Percentiles rank a stretch among this genome's conserved stretches.
phyloP scores from a whole-genome alignment of 2,329 filamentous ascomycete genomes.

The Scedosporium boydii region DNA sequence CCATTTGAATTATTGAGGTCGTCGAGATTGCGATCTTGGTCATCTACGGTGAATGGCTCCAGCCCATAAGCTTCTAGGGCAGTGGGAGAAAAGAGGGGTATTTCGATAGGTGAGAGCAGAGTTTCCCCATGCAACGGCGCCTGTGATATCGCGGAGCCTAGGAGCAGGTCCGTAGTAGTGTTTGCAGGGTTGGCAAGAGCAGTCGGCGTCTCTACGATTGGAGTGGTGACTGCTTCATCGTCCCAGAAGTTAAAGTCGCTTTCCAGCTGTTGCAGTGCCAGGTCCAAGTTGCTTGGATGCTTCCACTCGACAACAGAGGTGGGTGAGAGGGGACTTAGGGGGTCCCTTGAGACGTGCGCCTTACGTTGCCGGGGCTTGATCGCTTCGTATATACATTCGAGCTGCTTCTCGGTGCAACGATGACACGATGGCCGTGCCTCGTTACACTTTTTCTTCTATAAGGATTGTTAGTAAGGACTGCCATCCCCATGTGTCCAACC shows the following conservation, averaged over 20 bases:
- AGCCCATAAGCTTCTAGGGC: not conserved
- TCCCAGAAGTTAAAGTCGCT: not conserved
- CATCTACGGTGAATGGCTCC: not conserved
- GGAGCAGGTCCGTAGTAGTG: not conserved
- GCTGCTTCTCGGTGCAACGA: conserved; percentile 38
- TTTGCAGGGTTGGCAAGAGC: not conserved
- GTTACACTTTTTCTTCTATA: conserved; percentile 50
- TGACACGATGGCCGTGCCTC: conserved; percentile 40
- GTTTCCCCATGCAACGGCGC: not conserved
- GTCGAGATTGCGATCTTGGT: not conserved
- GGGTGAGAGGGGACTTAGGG: not conserved
- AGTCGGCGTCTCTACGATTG: not conserved
- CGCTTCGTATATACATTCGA: conserved; percentile 41
- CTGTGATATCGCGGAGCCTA: not conserved
- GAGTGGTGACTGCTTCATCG: not conserved
- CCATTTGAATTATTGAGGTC: not conserved
- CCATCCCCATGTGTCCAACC: too few relatives aligned
- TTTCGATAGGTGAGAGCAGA: not conserved
- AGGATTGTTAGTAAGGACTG: not conserved
- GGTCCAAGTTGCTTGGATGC: not conserved
- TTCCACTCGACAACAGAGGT: not conserved
- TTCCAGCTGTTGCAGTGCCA: not conserved
- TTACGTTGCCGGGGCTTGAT: conserved; percentile 30
- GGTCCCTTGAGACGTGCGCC: conserved; percentile 17
- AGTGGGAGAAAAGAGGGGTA: not conserved